phyloP scores from a whole-genome alignment of 192 early-diverging fungal species.

The Funneliformis mosseae region DNA sequence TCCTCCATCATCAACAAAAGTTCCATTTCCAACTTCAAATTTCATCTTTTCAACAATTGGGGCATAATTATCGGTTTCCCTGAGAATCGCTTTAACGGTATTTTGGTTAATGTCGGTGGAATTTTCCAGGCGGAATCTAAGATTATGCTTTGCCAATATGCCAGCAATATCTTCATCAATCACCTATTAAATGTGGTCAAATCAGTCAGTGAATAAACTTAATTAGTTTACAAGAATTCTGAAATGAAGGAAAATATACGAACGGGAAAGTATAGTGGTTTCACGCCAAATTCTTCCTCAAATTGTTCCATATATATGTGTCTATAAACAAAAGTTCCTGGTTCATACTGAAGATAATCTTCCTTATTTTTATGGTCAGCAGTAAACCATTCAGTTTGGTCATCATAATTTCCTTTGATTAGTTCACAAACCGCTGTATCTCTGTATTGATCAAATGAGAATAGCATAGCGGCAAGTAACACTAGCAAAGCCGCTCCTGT shows the following conservation, averaged over 20 bases:
- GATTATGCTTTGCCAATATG: conserved; percentile 1
- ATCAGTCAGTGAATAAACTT: not conserved
- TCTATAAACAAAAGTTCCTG: conserved; percentile 27
- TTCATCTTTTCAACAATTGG: conserved; percentile 10
- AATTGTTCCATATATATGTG: conserved; percentile 32
- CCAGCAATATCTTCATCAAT: not conserved
- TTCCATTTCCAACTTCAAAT: not conserved
- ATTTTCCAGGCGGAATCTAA: not conserved
- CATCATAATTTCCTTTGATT: no score
- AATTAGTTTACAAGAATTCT: not conserved
- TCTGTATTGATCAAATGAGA: not conserved
- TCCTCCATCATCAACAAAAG: conserved; percentile 28
- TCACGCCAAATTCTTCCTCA: conserved; percentile 21
- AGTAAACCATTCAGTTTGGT: not conserved
- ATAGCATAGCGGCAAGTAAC: not conserved
- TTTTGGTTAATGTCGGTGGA: not conserved
- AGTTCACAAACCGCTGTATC: not conserved
- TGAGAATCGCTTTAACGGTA: not conserved
- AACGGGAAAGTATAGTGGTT: conserved; percentile 27
- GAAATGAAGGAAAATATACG: not conserved
- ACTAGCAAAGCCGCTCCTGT: not conserved
- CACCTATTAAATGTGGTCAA: not conserved
- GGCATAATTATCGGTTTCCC: not conserved
- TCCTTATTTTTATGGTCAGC: not conserved
- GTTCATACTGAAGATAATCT: not conserved